phyloP scores from a whole-genome alignment of 2,329 filamentous ascomycete species.

The Cadophora sp. region DNA sequence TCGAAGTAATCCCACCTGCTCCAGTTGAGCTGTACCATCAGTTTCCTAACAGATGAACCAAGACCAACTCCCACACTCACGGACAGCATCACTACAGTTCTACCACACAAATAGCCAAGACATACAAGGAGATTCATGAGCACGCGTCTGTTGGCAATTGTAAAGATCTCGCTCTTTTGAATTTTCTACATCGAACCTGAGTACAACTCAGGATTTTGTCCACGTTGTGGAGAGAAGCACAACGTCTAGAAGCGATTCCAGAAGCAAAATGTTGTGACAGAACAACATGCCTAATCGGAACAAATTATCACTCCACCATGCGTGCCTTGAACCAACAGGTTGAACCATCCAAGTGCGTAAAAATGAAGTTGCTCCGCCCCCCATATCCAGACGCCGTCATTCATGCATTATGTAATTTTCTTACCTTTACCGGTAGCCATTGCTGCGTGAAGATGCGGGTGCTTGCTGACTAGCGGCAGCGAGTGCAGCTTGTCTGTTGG shows the following conservation, averaged over 20 bases:
- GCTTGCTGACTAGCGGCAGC: conserved; percentile 26
- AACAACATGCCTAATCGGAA: conserved; percentile 30
- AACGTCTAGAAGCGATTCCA: conserved; percentile 25
- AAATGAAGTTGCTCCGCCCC: conserved; percentile 33
- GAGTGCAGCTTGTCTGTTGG: conserved; percentile 37
- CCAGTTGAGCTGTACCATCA: no score
- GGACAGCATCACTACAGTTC: not conserved
- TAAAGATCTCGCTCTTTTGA: conserved; percentile 3
- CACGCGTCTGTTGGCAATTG: not conserved
- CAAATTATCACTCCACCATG: conserved; percentile 37
- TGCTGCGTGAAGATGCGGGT: conserved; percentile 31
- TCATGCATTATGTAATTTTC: conserved; percentile 37
- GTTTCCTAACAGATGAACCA: not conserved
- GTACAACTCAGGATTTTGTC: not conserved
- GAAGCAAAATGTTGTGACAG: conserved; percentile 24
- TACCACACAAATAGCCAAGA: not conserved
- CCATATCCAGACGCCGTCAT: conserved; percentile 40
- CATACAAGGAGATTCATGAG: not conserved
- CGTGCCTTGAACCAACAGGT: conserved; percentile 31
- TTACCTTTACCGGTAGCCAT: conserved; percentile 38
- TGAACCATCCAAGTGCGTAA: conserved; percentile 35
- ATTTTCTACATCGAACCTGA: conserved; percentile 14
- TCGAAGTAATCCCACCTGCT: no score
- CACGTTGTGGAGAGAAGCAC: conserved; percentile 13
- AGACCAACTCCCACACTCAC: not conserved